phyloP scores from a whole-genome alignment of 768 basidiomycete genomes.

The Leucocoprinus birnbaumii region DNA sequence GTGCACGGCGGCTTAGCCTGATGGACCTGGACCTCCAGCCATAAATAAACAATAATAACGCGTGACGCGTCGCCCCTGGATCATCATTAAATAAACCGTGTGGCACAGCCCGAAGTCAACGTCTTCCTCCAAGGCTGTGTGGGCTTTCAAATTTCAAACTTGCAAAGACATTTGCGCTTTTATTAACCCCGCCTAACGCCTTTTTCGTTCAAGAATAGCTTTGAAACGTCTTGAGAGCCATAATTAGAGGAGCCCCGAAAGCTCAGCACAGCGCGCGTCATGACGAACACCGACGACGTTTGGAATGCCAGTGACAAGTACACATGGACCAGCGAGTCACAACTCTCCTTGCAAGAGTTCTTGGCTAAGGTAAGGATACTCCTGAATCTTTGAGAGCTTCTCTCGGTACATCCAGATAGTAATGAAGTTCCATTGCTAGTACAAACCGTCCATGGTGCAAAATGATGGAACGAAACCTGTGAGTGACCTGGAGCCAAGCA shows the following conservation, averaged over 20 bases:
- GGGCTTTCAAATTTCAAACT: neutral
- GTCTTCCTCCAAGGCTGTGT: neutral
- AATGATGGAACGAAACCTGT: constrained; percentile 77
- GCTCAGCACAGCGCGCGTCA: neutral
- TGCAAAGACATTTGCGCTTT: neutral
- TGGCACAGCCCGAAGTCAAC: too few relatives aligned
- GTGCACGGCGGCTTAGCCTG: too few relatives aligned
- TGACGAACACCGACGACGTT: constrained; percentile 7
- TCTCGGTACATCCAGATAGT: neutral
- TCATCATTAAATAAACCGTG: neutral
- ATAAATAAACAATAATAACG: neutral
- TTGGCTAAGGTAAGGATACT: constrained; percentile 40
- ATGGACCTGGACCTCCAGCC: neutral
- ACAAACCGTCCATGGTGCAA: constrained; percentile 74
- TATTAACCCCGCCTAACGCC: neutral
- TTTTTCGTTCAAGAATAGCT: neutral
- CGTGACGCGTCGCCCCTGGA: neutral
- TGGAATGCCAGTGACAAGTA: constrained; percentile 35
- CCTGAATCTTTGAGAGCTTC: neutral
- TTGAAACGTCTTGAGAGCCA: neutral
- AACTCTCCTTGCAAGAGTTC: constrained; percentile 47
- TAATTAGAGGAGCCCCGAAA: neutral
- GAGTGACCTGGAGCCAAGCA: constrained; percentile 18
- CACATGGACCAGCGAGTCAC: constrained; percentile 43
- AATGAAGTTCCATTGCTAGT: constrained; percentile 34